Percentiles rank a stretch among this genome's conserved stretches.
These are phyloP conservation scores for Udeniomyces megalosporus DNA, from an alignment of 768 basidiomycete genomes.

Conservation along the genomic window DNA sequence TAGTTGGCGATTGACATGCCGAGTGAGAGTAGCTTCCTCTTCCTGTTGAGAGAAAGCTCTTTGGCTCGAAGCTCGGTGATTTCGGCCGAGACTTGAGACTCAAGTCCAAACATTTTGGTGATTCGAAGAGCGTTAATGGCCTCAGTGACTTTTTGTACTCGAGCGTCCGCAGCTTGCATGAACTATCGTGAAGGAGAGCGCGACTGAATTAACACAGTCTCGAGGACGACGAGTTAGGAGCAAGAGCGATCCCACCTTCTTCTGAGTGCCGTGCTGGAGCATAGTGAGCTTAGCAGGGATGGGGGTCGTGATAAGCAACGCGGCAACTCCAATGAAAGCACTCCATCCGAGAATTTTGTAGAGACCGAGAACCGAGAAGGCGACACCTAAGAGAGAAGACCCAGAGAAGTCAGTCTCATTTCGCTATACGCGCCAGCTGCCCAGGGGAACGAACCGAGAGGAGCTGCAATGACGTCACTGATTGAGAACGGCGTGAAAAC, in stretches of 20 bases:
- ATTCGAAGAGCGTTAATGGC: conserved; percentile 36
- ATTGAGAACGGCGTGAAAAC: too few relatives aligned
- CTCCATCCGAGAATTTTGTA: conserved; percentile 41
- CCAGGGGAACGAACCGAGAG: too few relatives aligned
- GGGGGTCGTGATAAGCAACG: conserved; percentile 39
- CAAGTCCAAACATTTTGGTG: conserved; percentile 51
- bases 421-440: too few relatives aligned
- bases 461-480: conserved; percentile 27
- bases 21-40: conserved; percentile 39
- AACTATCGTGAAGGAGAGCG: conserved; percentile 20
- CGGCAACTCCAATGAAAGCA: conserved; percentile 43
- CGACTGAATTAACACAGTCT: background rate
- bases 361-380: conserved; percentile 33
- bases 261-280: conserved; percentile 37
- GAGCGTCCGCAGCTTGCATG: conserved; percentile 35
- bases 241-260: conserved; percentile 29
- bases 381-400: too few relatives aligned
- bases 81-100: conserved; percentile 37
- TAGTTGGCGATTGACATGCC: conserved; percentile 36
- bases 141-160: conserved; percentile 48
- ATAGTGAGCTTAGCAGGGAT: conserved; percentile 40
- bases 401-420: too few relatives aligned
- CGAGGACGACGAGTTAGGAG: background rate
- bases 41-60: conserved; percentile 44
- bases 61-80: conserved; percentile 44